These are phyloP conservation scores for Xylariales sp. DNA, from an alignment of 2,329 filamentous ascomycete species.

Conservation along the genomic window DNA sequence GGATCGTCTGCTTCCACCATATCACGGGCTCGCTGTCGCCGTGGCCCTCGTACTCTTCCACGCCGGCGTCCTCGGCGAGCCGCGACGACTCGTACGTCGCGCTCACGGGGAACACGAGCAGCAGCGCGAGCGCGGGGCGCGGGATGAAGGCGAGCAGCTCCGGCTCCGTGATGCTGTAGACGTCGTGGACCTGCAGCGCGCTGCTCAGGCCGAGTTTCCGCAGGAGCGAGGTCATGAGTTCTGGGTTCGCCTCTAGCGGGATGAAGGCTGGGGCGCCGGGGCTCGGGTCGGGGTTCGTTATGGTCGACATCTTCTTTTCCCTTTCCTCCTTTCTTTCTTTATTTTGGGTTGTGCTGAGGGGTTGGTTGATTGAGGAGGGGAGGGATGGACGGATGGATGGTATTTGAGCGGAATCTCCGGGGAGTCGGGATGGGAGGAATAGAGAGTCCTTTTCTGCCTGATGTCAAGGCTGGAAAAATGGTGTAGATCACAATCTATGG, in stretches of 20 bases:
- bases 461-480: too few relatives aligned
- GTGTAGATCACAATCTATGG: too few relatives aligned
- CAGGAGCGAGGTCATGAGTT: constrained; percentile 86
- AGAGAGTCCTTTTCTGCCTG: too few relatives aligned
- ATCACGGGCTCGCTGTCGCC: constrained; percentile 80
- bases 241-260: constrained; percentile 80
- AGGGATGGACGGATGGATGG: too few relatives aligned
- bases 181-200: constrained; percentile 85
- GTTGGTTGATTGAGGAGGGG: too few relatives aligned
- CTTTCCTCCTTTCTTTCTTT: not conserved
- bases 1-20: constrained; percentile 96
- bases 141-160: constrained; percentile 88
- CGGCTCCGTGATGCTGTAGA: constrained; percentile 89
- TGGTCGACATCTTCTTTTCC: constrained; percentile 29
- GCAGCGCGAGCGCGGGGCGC: constrained; percentile 85
- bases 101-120: constrained; percentile 91
- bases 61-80: constrained; percentile 74
- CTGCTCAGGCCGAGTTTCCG: constrained; percentile 85
- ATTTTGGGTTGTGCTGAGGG: not conserved
- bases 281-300: constrained; percentile 54
- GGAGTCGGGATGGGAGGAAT: too few relatives aligned
- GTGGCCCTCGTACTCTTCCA: constrained; percentile 72
- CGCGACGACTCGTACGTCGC: constrained; percentile 82
- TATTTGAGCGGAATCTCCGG: too few relatives aligned
- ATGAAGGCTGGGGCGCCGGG: constrained; percentile 61